phyloP scores from a whole-genome alignment of 441 rosid species.

The Gossypium lobatum region DNA sequence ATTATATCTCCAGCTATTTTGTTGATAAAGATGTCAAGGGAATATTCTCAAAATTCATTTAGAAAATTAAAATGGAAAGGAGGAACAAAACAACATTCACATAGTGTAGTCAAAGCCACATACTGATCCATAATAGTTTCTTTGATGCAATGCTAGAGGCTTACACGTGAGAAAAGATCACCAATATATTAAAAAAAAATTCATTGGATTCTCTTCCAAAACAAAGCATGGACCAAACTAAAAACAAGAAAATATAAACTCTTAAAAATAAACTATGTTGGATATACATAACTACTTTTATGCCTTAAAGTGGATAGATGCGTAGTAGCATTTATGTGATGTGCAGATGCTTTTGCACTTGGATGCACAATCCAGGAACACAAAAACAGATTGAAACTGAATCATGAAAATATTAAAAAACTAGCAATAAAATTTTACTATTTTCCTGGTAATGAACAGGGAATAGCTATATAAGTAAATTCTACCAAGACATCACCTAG shows the following conservation, averaged over 20 bases:
- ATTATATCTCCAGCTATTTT: not conserved
- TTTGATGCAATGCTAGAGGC: slow-evolving; percentile 19
- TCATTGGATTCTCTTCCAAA: not conserved
- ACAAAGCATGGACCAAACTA: not conserved
- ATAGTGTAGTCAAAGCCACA: not conserved
- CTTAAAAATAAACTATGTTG: not conserved
- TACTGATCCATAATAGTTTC: not conserved
- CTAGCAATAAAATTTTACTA: not conserved
- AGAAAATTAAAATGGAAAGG: slow-evolving; percentile 14
- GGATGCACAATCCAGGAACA: not conserved
- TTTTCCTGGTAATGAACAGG: not conserved
- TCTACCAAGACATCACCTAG: not conserved
- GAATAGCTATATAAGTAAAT: not conserved
- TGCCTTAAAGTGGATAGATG: not conserved
- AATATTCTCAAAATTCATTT: not conserved
- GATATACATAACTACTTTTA: not conserved
- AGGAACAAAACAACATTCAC: not conserved
- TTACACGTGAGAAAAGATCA: not conserved
- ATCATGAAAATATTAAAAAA: not conserved
- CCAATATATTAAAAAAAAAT: no score
- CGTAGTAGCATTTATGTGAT: not conserved
- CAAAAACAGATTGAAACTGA: not conserved
- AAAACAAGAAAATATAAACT: not conserved
- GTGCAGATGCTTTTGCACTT: not conserved
- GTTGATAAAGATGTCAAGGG: not conserved